Percentiles rank a stretch among this genome's conserved stretches.
These are phyloP conservation scores for Tubosaeta sp. DNA, from an alignment of 768 basidiomycete species.

Conservation along the genomic window DNA sequence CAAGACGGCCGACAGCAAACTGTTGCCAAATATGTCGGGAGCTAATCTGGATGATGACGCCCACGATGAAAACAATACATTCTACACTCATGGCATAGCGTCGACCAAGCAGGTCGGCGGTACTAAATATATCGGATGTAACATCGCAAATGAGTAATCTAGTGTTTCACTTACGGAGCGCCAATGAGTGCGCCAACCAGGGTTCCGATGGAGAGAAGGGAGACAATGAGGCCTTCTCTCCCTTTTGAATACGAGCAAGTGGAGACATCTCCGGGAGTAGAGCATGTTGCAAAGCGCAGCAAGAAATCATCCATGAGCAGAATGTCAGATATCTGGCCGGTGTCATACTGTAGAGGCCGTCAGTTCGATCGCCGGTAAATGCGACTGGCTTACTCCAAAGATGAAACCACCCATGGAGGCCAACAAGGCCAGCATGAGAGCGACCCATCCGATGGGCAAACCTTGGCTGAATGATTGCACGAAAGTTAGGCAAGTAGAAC, in stretches of 20 bases:
- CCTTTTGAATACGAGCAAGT: constrained; percentile 54
- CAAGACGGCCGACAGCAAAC: constrained; percentile 59
- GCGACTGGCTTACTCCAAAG: constrained; percentile 38
- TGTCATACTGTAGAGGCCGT: constrained; percentile 48
- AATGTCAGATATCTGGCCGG: constrained; percentile 76
- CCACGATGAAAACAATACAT: constrained; percentile 53
- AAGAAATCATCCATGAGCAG: constrained; percentile 68
- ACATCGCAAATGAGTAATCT: not conserved
- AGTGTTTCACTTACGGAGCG: constrained; percentile 46
- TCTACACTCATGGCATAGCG: constrained; percentile 62
- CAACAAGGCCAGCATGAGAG: constrained; percentile 62
- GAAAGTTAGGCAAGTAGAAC: not conserved
- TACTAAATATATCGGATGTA: constrained; percentile 28
- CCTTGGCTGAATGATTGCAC: constrained; percentile 41
- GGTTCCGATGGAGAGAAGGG: constrained; percentile 68
- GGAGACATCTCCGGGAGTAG: constrained; percentile 32
- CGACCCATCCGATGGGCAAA: constrained; percentile 56
- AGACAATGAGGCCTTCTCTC: constrained; percentile 62
- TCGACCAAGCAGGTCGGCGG: constrained; percentile 63
- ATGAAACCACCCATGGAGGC: constrained; percentile 72
- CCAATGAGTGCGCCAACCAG: constrained; percentile 58
- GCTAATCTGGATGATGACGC: constrained; percentile 57
- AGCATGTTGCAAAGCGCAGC: constrained; percentile 56
- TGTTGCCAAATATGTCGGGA: constrained; percentile 57
- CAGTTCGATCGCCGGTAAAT: not conserved